Percentiles rank a stretch among this genome's conserved stretches.
Conservation (phyloP, 1,139 yeast species). For the Candida sp. region DNA sequence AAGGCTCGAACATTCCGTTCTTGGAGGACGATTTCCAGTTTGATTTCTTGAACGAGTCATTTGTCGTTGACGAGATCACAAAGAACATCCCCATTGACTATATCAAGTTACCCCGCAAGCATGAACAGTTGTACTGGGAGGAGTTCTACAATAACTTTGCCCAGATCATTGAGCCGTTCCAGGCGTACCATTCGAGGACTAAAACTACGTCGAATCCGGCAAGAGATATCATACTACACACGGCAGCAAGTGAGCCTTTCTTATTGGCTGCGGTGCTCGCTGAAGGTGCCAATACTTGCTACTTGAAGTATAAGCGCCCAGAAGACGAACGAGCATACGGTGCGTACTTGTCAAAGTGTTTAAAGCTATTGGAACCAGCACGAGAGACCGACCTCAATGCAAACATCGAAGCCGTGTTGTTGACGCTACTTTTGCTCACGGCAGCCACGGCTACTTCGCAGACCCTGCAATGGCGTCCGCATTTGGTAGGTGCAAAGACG, state of each 20-base stretch:
- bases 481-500: constrained; percentile 68
- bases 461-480: constrained; percentile 70
- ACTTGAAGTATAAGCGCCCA: constrained; percentile 31
- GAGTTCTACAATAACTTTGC: constrained; percentile 59
- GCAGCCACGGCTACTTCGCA: constrained; percentile 64
- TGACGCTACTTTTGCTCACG: constrained; percentile 64
- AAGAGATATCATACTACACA: constrained; percentile 58
- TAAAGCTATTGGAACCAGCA: constrained; percentile 49
- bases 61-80: constrained; percentile 11
- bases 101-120: constrained; percentile 38
- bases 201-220: constrained; percentile 47
- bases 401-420: constrained; percentile 61
- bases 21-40: constrained; percentile 12
- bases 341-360: constrained; percentile 58
- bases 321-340: constrained; percentile 54
- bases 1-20: constrained; percentile 19
- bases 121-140: constrained; percentile 48
- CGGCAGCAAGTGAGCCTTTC: constrained; percentile 59
- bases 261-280: constrained; percentile 66
- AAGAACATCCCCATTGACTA: constrained; percentile 17
- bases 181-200: constrained; percentile 35
- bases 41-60: constrained; percentile 11
- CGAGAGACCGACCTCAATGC: constrained; percentile 31
- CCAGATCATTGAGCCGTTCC: constrained; percentile 58
- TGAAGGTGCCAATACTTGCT: constrained; percentile 60